A percentile compares a stretch with the other conserved stretches of the same genome.
These are phyloP conservation scores for Rhodocollybia butyracea DNA, from an alignment of 768 basidiomycete species.

Conservation along the genomic window DNA sequence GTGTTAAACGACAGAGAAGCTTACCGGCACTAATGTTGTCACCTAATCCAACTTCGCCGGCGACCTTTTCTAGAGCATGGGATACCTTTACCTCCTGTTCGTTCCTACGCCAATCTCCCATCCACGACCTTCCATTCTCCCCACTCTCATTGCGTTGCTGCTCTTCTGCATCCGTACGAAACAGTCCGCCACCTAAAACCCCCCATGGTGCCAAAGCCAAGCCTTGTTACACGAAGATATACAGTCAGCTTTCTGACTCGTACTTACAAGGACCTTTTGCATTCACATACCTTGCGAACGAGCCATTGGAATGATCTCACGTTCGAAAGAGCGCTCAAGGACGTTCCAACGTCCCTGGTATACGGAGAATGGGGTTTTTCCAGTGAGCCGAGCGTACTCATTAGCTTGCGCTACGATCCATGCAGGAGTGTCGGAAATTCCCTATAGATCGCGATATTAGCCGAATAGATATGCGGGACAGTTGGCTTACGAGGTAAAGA, in stretches of 20 bases:
- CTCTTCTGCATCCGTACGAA: no score
- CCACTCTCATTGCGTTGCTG: constrained; percentile 20
- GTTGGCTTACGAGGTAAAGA: constrained; percentile 32
- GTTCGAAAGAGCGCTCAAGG: constrained; percentile 33
- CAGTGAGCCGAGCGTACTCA: constrained; percentile 14
- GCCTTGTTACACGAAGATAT: no score
- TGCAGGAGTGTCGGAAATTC: constrained; percentile 28
- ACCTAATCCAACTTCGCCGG: no score
- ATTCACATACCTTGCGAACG: constrained; percentile 4
- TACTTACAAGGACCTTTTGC: background rate
- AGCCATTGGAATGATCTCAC: constrained; percentile 39
- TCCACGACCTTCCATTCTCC: constrained; percentile 21
- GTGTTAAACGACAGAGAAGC: background rate
- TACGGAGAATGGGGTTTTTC: constrained; percentile 40
- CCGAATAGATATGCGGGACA: background rate
- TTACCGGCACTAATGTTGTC: no score
- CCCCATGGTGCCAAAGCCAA: constrained; percentile 42
- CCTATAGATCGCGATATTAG: constrained; percentile 5
- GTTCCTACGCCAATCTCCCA: constrained; percentile 29
- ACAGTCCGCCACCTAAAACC: constrained; percentile 36
- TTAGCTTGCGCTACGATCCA: no score
- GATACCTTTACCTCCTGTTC: no score
- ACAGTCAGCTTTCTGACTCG: background rate
- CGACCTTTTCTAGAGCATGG: no score
- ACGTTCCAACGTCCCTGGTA: constrained; percentile 37